These are phyloP conservation scores for Candida labiduridarum DNA, from an alignment of 1,139 yeast species.

Conservation along the genomic window DNA sequence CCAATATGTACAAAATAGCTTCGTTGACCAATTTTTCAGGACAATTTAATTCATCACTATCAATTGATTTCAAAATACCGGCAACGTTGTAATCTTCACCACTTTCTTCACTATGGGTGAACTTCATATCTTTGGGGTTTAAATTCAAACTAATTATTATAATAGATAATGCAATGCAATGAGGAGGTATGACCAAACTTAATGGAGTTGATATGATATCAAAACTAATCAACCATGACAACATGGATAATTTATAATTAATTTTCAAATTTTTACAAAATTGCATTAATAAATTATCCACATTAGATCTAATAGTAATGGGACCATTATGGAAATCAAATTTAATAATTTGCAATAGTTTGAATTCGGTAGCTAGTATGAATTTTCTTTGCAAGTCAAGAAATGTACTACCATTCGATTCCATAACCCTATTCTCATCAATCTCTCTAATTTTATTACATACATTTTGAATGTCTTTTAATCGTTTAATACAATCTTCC, in stretches of 20 bases:
- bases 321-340: slow-evolving; percentile 68
- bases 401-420: slow-evolving; percentile 16
- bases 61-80: slow-evolving; percentile 33
- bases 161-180: slow-evolving; percentile 75
- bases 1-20: slow-evolving; percentile 62
- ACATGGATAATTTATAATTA: slow-evolving; percentile 46
- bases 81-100: slow-evolving; percentile 31
- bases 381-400: slow-evolving; percentile 55
- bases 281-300: slow-evolving; percentile 72
- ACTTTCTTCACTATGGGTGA: slow-evolving; percentile 21
- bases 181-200: slow-evolving; percentile 74
- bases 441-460: slow-evolving; percentile 45
- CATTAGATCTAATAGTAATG: slow-evolving; percentile 27
- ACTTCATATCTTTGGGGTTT: slow-evolving; percentile 38
- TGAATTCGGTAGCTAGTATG: slow-evolving; percentile 63
- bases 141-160: slow-evolving; percentile 45
- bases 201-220: slow-evolving; percentile 78
- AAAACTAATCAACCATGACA: slow-evolving; percentile 75
- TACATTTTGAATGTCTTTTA: slow-evolving; percentile 57
- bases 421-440: slow-evolving; percentile 23
- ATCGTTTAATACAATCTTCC: slow-evolving; percentile 86
- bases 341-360: slow-evolving; percentile 70
- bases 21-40: slow-evolving; percentile 59
- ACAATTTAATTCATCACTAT: slow-evolving; percentile 44
- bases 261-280: slow-evolving; percentile 59